Evolutionary conservation across 1,139 yeast genomes (phyloP).

Genomic region (Sugiyamaella paludigena): DNA sequence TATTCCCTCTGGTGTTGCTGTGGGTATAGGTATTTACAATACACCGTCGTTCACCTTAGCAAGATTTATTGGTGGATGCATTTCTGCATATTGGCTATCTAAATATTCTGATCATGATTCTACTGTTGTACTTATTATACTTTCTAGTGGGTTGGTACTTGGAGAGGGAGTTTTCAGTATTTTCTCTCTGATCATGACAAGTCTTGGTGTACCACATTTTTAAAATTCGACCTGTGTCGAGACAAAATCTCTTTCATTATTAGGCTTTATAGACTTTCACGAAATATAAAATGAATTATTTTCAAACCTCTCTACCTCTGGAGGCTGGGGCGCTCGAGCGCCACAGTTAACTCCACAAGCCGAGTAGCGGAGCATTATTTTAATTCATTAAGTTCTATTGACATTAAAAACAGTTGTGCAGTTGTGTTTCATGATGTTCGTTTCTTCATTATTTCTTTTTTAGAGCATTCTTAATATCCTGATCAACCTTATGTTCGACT

Average conservation of each 20-base stretch:
- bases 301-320: too few species aligned
- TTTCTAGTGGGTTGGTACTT: constrained; percentile 85
- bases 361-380: too few species aligned
- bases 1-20: constrained; percentile 93
- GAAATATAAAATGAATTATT: too few species aligned
- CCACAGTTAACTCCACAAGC: too few species aligned
- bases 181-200: constrained; percentile 72
- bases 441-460: constrained; percentile 31
- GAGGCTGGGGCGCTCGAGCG: too few species aligned
- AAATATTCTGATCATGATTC: constrained; percentile 41
- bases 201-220: constrained; percentile 52
- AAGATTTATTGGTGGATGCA: constrained; percentile 84
- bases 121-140: constrained; percentile 71
- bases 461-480: constrained; percentile 57
- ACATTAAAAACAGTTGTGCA: constrained; percentile 1
- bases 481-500: constrained; percentile 66
- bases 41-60: constrained; percentile 93
- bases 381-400: constrained; percentile 1
- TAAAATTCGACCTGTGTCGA: constrained; percentile 24
- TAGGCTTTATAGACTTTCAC: too few species aligned
- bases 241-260: neutral
- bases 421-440: constrained; percentile 1
- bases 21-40: constrained; percentile 93
- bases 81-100: constrained; percentile 42
- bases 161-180: constrained; percentile 93